A percentile compares a stretch with the other conserved stretches of the same genome.
phyloP scores from a whole-genome alignment of 768 basidiomycete species.

The Suillus occidentalis region DNA sequence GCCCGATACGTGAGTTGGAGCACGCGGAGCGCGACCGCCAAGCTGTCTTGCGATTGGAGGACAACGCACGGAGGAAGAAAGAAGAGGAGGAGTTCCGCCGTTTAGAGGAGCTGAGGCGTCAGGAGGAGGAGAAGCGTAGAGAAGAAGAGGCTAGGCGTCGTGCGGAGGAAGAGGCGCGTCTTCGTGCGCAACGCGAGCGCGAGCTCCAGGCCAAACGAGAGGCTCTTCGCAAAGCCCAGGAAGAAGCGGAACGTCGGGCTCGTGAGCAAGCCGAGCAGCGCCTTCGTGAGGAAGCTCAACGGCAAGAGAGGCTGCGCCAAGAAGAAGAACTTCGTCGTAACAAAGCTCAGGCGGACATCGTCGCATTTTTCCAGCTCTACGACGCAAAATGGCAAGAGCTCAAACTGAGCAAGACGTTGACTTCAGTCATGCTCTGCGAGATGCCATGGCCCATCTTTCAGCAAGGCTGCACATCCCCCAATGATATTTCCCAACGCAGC shows the following conservation, averaged over 20 bases:
- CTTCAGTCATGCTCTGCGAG: constrained; percentile 29
- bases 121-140: constrained; percentile 17
- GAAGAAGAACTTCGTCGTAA: constrained; percentile 17
- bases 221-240: constrained; percentile 9
- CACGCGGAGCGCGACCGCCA: constrained; percentile 20
- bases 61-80: constrained; percentile 9
- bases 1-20: constrained; percentile 14
- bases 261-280: constrained; percentile 15
- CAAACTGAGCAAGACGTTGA: constrained; percentile 18
- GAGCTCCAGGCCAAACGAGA: constrained; percentile 17
- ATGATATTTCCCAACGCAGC: constrained; percentile 35
- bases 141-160: constrained; percentile 8
- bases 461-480: constrained; percentile 16
- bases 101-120: constrained; percentile 20
- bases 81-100: constrained; percentile 19
- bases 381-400: constrained; percentile 40
- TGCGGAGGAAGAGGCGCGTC: constrained; percentile 18
- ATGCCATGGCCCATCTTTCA: constrained; percentile 48
- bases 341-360: constrained; percentile 10
- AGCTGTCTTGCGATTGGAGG: constrained; percentile 17
- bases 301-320: background rate
- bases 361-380: constrained; percentile 25
- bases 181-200: constrained; percentile 25
- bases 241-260: constrained; percentile 22
- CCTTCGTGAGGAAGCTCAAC: constrained; percentile 12